Conservation (phyloP, 225 moss, liverwort and hornwort genomes). For the Thuidium tamariscinum region DNA sequence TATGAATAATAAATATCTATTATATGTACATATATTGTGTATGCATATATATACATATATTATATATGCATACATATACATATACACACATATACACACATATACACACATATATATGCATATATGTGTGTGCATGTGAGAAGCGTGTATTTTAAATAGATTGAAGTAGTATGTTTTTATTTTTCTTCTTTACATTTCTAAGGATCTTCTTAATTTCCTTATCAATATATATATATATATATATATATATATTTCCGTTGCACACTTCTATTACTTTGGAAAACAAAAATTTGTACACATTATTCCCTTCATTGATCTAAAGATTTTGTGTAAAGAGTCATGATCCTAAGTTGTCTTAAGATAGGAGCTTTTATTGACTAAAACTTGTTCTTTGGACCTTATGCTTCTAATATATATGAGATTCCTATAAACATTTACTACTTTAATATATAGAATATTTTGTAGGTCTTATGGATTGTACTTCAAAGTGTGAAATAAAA, state of each 20-base stretch:
- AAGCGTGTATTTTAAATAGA: too few relatives aligned
- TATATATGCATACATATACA: too few relatives aligned
- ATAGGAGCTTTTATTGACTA: neutral
- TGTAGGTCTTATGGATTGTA: neutral
- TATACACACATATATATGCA: too few relatives aligned
- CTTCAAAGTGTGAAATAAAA: neutral
- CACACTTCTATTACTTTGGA: neutral
- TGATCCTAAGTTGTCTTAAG: neutral
- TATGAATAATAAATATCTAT: too few relatives aligned
- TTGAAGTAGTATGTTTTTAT: too few relatives aligned
- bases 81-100: too few relatives aligned
- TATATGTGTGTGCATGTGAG: too few relatives aligned
- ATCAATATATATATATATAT: neutral
- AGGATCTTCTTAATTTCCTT: too few relatives aligned
- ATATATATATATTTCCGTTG: neutral
- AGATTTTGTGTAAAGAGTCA: neutral
- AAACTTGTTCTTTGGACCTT: neutral
- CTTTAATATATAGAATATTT: neutral
- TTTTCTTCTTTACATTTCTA: too few relatives aligned
- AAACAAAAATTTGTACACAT: neutral
- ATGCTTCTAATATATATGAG: neutral
- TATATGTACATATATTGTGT: too few relatives aligned
- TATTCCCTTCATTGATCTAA: rapidly evolving
- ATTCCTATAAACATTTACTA: neutral
- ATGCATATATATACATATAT: too few relatives aligned